These are phyloP conservation scores for Giardia duodenalis DNA, from an alignment of 208 protist species.

Conservation along the genomic window DNA sequence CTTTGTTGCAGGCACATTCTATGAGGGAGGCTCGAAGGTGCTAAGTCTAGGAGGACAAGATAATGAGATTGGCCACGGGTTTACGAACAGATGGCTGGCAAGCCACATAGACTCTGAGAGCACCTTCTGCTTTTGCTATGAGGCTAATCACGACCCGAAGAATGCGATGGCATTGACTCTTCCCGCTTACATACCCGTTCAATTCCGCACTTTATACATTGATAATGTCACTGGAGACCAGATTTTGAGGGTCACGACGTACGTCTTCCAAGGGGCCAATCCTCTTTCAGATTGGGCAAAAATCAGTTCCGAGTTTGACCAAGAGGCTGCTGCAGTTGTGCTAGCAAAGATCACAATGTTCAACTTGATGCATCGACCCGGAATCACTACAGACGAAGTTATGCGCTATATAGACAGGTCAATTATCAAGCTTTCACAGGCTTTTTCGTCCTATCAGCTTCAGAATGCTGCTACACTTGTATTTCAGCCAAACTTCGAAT, in stretches of 20 bases:
- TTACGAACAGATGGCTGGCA: neutral
- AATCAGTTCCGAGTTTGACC: neutral
- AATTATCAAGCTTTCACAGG: neutral
- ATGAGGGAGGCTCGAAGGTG: too few relatives aligned
- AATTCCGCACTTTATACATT: conserved; percentile 16
- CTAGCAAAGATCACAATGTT: neutral
- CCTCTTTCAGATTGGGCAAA: neutral
- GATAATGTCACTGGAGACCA: neutral
- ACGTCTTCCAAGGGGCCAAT: neutral
- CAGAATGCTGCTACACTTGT: neutral
- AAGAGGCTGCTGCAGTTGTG: conserved; percentile 19
- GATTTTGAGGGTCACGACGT: neutral
- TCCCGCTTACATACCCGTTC: neutral
- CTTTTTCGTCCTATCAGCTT: neutral
- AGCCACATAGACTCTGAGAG: neutral
- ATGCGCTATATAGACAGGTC: neutral
- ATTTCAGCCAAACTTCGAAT: conserved; percentile 21
- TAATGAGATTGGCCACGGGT: neutral
- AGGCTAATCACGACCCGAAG: neutral
- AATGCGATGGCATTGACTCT: neutral
- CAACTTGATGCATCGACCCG: neutral
- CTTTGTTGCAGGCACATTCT: neutral
- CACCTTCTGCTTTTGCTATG: neutral
- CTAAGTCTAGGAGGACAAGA: too few relatives aligned
- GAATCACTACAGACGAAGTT: neutral